Evolutionary conservation across 345 rosid genomes (phyloP).

Genomic region (Euphorbia tirucalli): DNA sequence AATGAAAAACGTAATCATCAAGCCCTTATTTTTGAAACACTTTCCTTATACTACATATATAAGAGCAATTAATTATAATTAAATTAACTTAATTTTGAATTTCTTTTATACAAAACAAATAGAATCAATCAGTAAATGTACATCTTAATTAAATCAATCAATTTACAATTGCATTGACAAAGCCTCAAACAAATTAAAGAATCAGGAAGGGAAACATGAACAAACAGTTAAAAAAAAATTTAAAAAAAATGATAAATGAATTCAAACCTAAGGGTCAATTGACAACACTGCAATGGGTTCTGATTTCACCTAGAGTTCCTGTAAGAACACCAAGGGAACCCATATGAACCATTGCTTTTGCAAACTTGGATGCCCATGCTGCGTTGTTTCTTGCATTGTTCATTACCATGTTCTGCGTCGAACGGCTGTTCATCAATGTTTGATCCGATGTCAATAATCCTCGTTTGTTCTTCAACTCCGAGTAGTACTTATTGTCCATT

Average conservation of each 20-base stretch:
- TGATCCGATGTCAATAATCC: neutral
- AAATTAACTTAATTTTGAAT: too few relatives aligned
- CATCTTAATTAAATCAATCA: neutral
- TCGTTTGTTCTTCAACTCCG: neutral
- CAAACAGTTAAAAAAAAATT: too few relatives aligned
- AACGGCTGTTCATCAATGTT: neutral
- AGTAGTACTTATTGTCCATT: neutral
- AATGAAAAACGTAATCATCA: too few relatives aligned
- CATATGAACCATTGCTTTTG: neutral
- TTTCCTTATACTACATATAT: too few relatives aligned
- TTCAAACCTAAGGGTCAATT: neutral
- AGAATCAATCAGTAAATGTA: too few relatives aligned
- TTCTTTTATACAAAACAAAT: too few relatives aligned
- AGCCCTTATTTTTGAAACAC: too few relatives aligned
- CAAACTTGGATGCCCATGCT: neutral
- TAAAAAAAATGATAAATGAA: too few relatives aligned
- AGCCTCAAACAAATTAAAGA: neutral
- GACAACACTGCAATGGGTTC: neutral
- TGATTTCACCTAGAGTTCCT: neutral
- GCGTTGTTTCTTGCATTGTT: neutral
- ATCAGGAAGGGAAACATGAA: too few relatives aligned
- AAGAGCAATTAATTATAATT: too few relatives aligned
- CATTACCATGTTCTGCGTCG: neutral
- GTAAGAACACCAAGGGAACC: conserved; percentile 2
- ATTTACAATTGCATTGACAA: neutral